Base-by-base conservation (phyloP, 805 yeast genomes). In the Pichia insulana region DNA sequence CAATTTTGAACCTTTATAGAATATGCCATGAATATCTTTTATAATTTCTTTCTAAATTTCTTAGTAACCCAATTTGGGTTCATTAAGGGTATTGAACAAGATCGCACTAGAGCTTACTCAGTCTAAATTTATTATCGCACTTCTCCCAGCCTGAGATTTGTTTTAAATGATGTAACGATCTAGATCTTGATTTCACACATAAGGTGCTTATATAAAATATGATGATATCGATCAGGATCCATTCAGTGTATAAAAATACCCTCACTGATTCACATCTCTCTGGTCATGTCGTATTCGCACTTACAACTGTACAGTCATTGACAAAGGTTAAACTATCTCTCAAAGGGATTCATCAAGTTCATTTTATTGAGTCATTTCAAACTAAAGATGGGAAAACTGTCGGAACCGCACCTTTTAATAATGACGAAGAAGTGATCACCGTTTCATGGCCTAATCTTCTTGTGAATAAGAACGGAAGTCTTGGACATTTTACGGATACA, bases 391-490 rank as follows among this genome's bases (percentile, higher is more conserved):
- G 68, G 3, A 47, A 44, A 8, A 50, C 60, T 7, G 40, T 49
- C 6, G 51, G 51, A 8, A 56, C 57, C 0, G 64, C 61, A 34
- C 67, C 65, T 31, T 61, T 67, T 13, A 46, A 56, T 25, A 74
- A 69, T 36, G 59, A 67, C 20, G 54, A 61, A 15, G 62, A 67
- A 34, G 65, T 69, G 7, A 49, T 74, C 36, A 56, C 61, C 25
- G 71, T 66, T 20, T 68, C 64, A 15, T 74, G 80, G 80, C 58
- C 61, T 38, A 74, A 74, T 47, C 55, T 74, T 30, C 56, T 74
- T 34, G 62, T 65, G 12, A 49, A 54, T 34, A 53, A 64, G 1
- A 56, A 62, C 5, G 79, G 78, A 2, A 46, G 37, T 3, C 54
- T 72, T 4, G 43, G 50, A 7, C 61, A 54, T 39, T 38, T 28